Evolutionary conservation across 768 basidiomycete species (phyloP).

Genomic region (Hericium alpestre): DNA sequence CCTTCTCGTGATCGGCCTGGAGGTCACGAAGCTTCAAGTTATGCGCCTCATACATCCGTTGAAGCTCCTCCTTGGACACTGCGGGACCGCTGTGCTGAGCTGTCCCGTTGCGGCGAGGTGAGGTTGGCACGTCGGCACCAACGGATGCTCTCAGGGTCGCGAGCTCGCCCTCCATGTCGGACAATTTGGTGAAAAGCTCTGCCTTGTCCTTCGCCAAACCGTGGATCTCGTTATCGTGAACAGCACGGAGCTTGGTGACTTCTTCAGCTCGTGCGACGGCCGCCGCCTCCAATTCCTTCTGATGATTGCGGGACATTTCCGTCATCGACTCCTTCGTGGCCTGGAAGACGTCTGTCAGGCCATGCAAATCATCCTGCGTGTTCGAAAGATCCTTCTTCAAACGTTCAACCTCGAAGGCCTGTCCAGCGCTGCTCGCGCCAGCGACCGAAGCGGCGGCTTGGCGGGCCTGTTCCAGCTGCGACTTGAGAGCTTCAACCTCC

Average conservation of each 20-base stretch:
- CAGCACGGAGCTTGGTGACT: slow-evolving; percentile 45
- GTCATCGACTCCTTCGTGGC: slow-evolving; percentile 62
- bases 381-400: slow-evolving; percentile 48
- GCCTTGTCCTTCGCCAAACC: slow-evolving; percentile 49
- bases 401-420: slow-evolving; percentile 43
- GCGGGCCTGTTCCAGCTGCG: slow-evolving; percentile 57
- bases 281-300: slow-evolving; percentile 64
- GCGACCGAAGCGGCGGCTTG: slow-evolving; percentile 28
- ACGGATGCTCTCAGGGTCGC: slow-evolving; percentile 50
- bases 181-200: slow-evolving; percentile 48
- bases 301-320: slow-evolving; percentile 61
- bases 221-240: slow-evolving; percentile 52
- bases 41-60: slow-evolving; percentile 74
- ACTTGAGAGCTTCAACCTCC: slow-evolving; percentile 46
- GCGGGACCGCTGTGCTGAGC: slow-evolving; percentile 29
- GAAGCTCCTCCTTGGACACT: slow-evolving; percentile 69
- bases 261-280: slow-evolving; percentile 64
- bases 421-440: slow-evolving; percentile 29
- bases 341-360: slow-evolving; percentile 53
- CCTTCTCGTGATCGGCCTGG: slow-evolving; percentile 55
- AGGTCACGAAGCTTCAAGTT: slow-evolving; percentile 71
- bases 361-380: slow-evolving; percentile 59
- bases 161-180: slow-evolving; percentile 72
- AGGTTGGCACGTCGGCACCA: slow-evolving; percentile 30
- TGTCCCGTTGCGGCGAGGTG: slow-evolving; percentile 48